These are phyloP conservation scores for Pythium insidiosum DNA, from an alignment of 352 stramenopile genomes.

Conservation along the genomic window DNA sequence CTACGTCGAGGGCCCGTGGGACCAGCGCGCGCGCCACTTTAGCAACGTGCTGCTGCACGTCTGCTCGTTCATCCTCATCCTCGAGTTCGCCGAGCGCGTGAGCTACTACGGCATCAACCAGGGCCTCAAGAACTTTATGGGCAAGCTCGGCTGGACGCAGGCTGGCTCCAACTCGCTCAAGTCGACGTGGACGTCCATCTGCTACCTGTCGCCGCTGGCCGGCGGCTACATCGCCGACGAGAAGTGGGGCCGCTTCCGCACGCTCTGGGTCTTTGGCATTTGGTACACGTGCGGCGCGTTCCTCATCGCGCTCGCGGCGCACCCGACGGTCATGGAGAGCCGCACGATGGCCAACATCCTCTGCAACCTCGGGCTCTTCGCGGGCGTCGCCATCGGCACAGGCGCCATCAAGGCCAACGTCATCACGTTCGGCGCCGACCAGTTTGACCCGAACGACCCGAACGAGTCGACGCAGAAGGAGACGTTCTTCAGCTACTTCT, in stretches of 20 bases:
- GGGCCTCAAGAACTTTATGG: constrained; percentile 84
- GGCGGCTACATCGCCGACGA: constrained; percentile 84
- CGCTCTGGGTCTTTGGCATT: constrained; percentile 73
- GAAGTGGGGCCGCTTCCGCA: constrained; percentile 81
- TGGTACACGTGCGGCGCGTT: constrained; percentile 73
- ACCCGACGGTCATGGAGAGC: constrained; percentile 43
- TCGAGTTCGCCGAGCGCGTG: constrained; percentile 78
- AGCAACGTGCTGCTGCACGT: constrained; percentile 81
- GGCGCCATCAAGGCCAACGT: constrained; percentile 85
- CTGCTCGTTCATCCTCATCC: constrained; percentile 81
- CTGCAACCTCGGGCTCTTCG: constrained; percentile 70
- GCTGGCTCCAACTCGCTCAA: constrained; percentile 84
- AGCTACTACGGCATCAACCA: constrained; percentile 88
- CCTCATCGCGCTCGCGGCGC: constrained; percentile 53
- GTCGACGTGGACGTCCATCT: constrained; percentile 84
- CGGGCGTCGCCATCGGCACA: constrained; percentile 65
- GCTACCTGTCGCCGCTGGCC: constrained; percentile 74
- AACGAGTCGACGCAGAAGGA: constrained; percentile 75
- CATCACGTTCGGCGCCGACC: constrained; percentile 80
- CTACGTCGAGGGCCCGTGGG: constrained; percentile 70
- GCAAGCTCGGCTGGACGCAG: constrained; percentile 59
- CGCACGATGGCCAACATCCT: constrained; percentile 50
- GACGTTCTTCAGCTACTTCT: constrained; percentile 90
- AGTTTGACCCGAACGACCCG: constrained; percentile 81
- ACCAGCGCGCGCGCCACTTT: constrained; percentile 68